Percentiles rank a stretch among this genome's conserved stretches.
Evolutionary conservation across 2,329 filamentous ascomycete genomes (phyloP).

Genomic region (Fusarium secorum): DNA sequence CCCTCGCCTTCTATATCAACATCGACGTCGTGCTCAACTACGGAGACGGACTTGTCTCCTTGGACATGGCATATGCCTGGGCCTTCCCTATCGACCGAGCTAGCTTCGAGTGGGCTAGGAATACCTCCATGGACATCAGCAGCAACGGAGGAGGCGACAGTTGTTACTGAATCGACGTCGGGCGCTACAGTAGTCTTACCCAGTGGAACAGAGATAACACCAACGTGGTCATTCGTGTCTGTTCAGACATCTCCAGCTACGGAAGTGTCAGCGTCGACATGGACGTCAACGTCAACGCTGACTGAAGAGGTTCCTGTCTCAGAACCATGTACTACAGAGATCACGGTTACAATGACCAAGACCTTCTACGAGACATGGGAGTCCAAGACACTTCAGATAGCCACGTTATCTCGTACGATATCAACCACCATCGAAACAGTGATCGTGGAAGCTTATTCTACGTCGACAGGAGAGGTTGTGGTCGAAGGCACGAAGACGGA

Average conservation of each 20-base stretch:
- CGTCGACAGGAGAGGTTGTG: conserved; percentile 34
- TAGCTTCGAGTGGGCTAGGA: conserved; percentile 8
- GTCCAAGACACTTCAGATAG: conserved; percentile 26
- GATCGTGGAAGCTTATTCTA: conserved; percentile 41
- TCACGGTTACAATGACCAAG: conserved; percentile 40
- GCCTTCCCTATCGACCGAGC: neutral
- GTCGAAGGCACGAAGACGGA: conserved; percentile 32
- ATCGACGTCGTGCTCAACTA: conserved; percentile 13
- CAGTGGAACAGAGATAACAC: conserved; percentile 4
- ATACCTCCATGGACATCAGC: conserved; percentile 9
- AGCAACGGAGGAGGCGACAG: neutral
- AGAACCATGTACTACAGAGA: conserved; percentile 36
- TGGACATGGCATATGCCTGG: conserved; percentile 14
- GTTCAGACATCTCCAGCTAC: neutral
- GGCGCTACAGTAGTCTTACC: neutral
- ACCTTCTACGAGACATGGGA: conserved; percentile 39
- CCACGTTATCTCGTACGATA: conserved; percentile 30
- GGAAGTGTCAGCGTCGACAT: neutral
- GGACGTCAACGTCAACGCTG: neutral
- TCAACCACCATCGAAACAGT: conserved; percentile 36
- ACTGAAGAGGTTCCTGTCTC: conserved; percentile 10
- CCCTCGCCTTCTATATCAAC: neutral
- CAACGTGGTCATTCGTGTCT: conserved; percentile 1
- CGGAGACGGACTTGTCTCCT: neutral
- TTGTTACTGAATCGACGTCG: neutral